Percentiles rank a stretch among this genome's conserved stretches.
phyloP scores from a whole-genome alignment of 1,139 yeast species.

The Debaryomycetaceae sp. region DNA sequence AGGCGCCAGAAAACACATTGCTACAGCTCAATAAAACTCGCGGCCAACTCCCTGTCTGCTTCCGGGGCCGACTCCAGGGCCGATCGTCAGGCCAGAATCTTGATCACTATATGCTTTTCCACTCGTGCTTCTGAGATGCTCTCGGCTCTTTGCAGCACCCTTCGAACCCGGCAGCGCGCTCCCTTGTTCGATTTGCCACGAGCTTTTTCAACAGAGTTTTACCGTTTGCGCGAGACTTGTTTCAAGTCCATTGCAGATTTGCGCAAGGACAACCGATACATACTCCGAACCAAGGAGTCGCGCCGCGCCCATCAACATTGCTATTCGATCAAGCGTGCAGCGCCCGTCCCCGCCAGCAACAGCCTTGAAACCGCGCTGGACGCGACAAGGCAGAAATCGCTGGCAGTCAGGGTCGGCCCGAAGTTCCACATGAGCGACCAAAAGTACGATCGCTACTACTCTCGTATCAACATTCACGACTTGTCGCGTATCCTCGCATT shows the following conservation, averaged over 20 bases:
- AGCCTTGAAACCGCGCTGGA: background rate
- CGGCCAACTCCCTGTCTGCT: too few species aligned
- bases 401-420: background rate
- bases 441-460: conserved; percentile 11
- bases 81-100: too few species aligned
- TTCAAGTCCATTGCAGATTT: background rate
- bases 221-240: background rate
- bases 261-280: background rate
- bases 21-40: too few species aligned
- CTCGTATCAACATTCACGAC: conserved; percentile 20
- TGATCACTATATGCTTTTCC: too few species aligned
- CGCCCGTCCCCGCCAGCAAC: background rate
- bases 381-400: background rate
- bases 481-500: conserved; percentile 16
- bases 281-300: background rate
- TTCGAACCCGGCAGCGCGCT: too few species aligned
- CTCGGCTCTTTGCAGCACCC: too few species aligned
- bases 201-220: background rate
- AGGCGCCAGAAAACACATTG: too few species aligned
- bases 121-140: too few species aligned
- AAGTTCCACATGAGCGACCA: conserved; percentile 1
- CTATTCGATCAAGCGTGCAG: too few species aligned
- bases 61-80: too few species aligned
- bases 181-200: too few species aligned
- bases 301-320: background rate